Percentiles rank a stretch among this genome's conserved stretches.
Conservation (phyloP, 768 basidiomycete genomes). For the Cystofilobasidium capitatum region DNA sequence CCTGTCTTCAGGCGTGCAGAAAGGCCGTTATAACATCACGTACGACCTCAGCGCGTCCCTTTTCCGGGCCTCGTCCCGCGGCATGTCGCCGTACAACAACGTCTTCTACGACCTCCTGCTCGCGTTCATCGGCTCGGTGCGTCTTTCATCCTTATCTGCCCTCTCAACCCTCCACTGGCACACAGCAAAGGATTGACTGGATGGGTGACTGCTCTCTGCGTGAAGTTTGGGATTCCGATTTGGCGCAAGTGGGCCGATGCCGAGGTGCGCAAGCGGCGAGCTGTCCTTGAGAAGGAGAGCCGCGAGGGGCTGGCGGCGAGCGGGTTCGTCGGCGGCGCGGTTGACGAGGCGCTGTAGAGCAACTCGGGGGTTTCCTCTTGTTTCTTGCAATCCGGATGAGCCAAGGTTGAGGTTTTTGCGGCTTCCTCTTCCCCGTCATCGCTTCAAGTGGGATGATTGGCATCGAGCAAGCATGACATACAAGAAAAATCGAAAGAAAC, state of each 20-base stretch:
- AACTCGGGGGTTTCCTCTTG: too few relatives aligned
- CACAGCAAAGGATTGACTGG: neutral
- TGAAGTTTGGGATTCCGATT: constrained; percentile 31
- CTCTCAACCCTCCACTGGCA: neutral
- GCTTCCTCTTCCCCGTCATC: too few relatives aligned
- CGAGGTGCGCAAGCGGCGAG: constrained; percentile 33
- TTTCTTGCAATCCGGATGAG: too few relatives aligned
- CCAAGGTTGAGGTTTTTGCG: too few relatives aligned
- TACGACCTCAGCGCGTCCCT: constrained; percentile 58
- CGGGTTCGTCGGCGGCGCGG: too few relatives aligned
- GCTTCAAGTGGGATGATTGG: too few relatives aligned
- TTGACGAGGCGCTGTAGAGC: too few relatives aligned
- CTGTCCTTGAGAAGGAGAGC: constrained; percentile 37
- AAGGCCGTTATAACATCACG: constrained; percentile 63
- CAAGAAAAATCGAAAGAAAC: too few relatives aligned
- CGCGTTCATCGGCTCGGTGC: constrained; percentile 44
- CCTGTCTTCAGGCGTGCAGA: constrained; percentile 50
- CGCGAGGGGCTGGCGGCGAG: constrained; percentile 30
- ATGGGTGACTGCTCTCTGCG: constrained; percentile 1
- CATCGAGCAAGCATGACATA: too few relatives aligned
- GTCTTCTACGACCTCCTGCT: constrained; percentile 50
- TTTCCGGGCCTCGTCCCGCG: constrained; percentile 60
- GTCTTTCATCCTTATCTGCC: constrained; percentile 26
- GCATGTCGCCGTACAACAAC: constrained; percentile 54
- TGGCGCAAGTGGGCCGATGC: constrained; percentile 30